These are phyloP conservation scores for Ogataea naganishii DNA, from an alignment of 805 yeast species.

Conservation along the genomic window DNA sequence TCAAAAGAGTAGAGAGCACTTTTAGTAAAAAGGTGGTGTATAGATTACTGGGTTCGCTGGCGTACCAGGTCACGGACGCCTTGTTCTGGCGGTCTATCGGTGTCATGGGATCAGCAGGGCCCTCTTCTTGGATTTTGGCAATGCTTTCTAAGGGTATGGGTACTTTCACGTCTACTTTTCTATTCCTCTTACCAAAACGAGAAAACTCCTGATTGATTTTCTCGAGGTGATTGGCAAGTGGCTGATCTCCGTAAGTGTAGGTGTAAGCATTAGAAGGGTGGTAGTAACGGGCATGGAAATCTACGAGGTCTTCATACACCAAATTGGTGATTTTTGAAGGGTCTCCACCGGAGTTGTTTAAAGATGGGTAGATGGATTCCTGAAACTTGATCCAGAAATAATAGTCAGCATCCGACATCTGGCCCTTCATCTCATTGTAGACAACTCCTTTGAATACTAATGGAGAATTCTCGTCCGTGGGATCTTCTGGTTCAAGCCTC, in stretches of 20 bases:
- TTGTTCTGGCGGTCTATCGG: conserved; percentile 65
- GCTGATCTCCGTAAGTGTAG: conserved; percentile 79
- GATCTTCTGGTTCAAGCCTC: conserved; percentile 74
- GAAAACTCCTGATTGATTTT: conserved; percentile 43
- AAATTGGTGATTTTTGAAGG: conserved; percentile 73
- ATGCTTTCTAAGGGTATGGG: conserved; percentile 38
- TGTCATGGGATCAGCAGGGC: conserved; percentile 77
- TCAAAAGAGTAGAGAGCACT: conserved; percentile 58
- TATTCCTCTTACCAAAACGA: conserved; percentile 42
- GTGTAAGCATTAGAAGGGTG: conserved; percentile 88
- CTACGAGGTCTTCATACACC: conserved; percentile 63
- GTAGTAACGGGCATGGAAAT: conserved; percentile 68
- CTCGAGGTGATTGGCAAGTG: conserved; percentile 50
- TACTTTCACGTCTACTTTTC: conserved; percentile 22
- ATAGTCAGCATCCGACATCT: conserved; percentile 81
- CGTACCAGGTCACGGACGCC: conserved; percentile 81
- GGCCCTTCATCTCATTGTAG: conserved; percentile 98
- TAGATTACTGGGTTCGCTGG: conserved; percentile 63
- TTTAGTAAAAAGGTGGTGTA: conserved; percentile 69
- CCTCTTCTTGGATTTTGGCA: conserved; percentile 34
- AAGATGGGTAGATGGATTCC: conserved; percentile 72
- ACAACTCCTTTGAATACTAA: conserved; percentile 89
- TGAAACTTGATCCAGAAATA: conserved; percentile 78
- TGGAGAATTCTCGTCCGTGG: conserved; percentile 50
- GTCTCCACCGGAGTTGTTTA: conserved; percentile 92